phyloP scores from a whole-genome alignment of 768 basidiomycete species.

The Boletus rex-veris region DNA sequence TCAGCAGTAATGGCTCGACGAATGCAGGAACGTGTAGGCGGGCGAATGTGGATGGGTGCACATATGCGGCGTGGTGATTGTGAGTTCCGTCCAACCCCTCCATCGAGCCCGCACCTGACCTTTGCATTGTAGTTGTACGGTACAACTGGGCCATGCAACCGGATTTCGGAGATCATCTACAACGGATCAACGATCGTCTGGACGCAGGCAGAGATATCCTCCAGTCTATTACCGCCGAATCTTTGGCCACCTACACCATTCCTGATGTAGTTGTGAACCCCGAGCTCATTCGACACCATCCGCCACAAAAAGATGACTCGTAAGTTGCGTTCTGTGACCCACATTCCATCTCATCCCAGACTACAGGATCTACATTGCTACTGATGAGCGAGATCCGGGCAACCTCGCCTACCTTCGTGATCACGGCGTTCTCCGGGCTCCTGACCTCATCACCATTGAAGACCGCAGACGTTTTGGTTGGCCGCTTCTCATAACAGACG shows the following conservation, averaged over 20 bases:
- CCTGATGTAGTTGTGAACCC: slow-evolving; percentile 19
- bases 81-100: slow-evolving; percentile 16
- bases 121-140: slow-evolving; percentile 24
- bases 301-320: slow-evolving; percentile 21
- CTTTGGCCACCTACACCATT: slow-evolving; percentile 20
- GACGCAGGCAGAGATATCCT: slow-evolving; percentile 21
- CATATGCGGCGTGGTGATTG: slow-evolving; percentile 46
- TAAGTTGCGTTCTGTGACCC: slow-evolving; percentile 6
- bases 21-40: slow-evolving; percentile 30
- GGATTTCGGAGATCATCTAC: slow-evolving; percentile 35
- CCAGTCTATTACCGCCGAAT: slow-evolving; percentile 12
- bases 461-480: slow-evolving; percentile 42
- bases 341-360: slow-evolving; percentile 3
- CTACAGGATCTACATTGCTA: slow-evolving; percentile 35
- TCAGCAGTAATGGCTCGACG: slow-evolving; percentile 30
- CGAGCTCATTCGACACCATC: slow-evolving; percentile 11
- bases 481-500: slow-evolving; percentile 42
- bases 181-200: slow-evolving; percentile 30
- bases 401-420: slow-evolving; percentile 33
- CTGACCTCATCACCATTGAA: slow-evolving; percentile 41
- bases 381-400: slow-evolving; percentile 40
- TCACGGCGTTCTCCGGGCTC: slow-evolving; percentile 37
- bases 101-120: background rate
- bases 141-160: slow-evolving; percentile 36
- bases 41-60: slow-evolving; percentile 40